These are phyloP conservation scores for Pleurotus tuoliensis DNA, from an alignment of 768 basidiomycete genomes.

Conservation along the genomic window DNA sequence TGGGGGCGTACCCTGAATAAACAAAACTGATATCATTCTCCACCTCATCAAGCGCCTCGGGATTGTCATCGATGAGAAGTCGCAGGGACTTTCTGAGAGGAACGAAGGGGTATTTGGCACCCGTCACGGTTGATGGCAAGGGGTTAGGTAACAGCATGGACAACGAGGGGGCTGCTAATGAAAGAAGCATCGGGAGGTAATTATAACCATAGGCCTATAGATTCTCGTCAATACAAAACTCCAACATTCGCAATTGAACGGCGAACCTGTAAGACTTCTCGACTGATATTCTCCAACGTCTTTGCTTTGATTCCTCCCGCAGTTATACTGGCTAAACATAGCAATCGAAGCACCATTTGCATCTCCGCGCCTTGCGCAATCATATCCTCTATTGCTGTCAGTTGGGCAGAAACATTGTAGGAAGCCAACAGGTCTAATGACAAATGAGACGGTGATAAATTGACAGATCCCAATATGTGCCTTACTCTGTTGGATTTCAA, in stretches of 20 bases:
- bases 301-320: constrained; percentile 86
- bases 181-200: constrained; percentile 62
- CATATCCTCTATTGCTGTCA: constrained; percentile 86
- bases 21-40: constrained; percentile 96
- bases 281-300: constrained; percentile 80
- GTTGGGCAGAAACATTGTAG: constrained; percentile 77
- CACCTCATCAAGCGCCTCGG: constrained; percentile 71
- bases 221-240: constrained; percentile 24
- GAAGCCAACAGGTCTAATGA: constrained; percentile 86
- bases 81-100: constrained; percentile 78
- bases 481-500: constrained; percentile 96
- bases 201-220: constrained; percentile 72
- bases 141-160: constrained; percentile 65
- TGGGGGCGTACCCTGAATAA: constrained; percentile 95
- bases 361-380: constrained; percentile 85
- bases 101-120: constrained; percentile 67
- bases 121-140: constrained; percentile 46
- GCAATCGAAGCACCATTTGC: constrained; percentile 70
- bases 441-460: constrained; percentile 2
- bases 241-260: constrained; percentile 13
- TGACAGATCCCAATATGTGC: constrained; percentile 1
- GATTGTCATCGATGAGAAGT: constrained; percentile 86
- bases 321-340: constrained; percentile 85
- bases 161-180: constrained; percentile 63
- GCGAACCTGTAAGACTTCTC: constrained; percentile 79